Base-by-base conservation (phyloP, 345 rosid species). In the Pseudoturritis turrita region DNA sequence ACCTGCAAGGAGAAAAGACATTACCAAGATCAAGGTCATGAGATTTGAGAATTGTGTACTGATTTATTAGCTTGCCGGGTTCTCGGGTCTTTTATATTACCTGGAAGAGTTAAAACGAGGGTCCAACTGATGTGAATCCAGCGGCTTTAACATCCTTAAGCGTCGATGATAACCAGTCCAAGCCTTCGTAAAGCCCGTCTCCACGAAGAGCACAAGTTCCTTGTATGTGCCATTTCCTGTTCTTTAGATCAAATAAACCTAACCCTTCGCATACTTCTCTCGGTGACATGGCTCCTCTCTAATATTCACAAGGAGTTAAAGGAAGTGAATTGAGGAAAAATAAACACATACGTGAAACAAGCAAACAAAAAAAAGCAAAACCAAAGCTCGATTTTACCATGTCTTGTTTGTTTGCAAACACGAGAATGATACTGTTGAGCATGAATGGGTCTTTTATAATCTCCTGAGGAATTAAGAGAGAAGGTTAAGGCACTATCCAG, bases 201-300 rank as follows among this genome's bases (percentile, higher is more conserved):
- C 99, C 99, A 74, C 80, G 84, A 26, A 96, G 86, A 3, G 99
- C 99, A 45, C 98, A 92, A 54, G 98, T 92, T 72, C 98, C 99
- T 81, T 96, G 98, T 74, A 96, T 92, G 77, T 96, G 97, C 99
- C 99, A 96, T 78, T 88, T 96, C 76, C 99, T 84, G 88, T 90
- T 89, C 87, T 90, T 88, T 18, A 92, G 88, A 73, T 87, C 98
- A 78, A 87, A 80, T 36, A 96, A 90, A 26, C 99, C 99, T 68
- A 96, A 75, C 51, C 98, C 97, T 68, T 90, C 92, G 1, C 91
- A 84, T 39, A 92, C 99, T 84, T 96, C 98, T 91, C 79, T 87
- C 4, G 98, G 96, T 22, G 97, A 79, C 99, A 96, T 96, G 62
- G 98, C 98, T 74, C 98, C 99, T 87, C 82, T 92, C 99, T 96